Evolutionary conservation across 495 filamentous ascomycete species (phyloP), one percentile per base, ranked within the genome.

Genomic region (Talaromyces stipitatus): DNA sequence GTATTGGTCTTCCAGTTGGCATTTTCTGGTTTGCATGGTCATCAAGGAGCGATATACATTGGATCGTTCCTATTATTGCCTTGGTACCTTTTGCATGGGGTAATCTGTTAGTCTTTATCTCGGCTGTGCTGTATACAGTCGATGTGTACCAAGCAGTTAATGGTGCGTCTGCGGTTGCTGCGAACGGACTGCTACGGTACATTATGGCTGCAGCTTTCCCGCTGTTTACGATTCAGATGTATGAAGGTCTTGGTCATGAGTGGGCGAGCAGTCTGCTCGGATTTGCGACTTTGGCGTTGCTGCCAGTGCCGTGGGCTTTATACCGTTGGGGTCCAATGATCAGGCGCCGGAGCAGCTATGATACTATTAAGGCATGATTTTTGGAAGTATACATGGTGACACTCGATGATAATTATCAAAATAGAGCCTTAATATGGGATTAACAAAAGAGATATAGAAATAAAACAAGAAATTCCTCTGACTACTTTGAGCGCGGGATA

Each of bases 21-120:
- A 54, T 80, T 2, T 73, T 76, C 50, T 78, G 76, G 78, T 81
- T 78, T 62, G 75, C 66, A 0, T 80, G 72, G 73, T 78, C 77
- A 0, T 61, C 77, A 1, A 59, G 61, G 10, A 7, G 20, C 0
- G 51, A 57, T 11, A 61, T 74, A 29, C 56, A 68, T 63, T 72
- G 81, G 77, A 58, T 64, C 6, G 64, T 58, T 33, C 69, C 70
- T 66, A 46, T 81, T 68, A 60, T 80, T 66, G 76, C 83, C 3
- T 77, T 82, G 4, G 68, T 86, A 22, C 75, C 85, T 1, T 90
- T 90, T 64, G 84, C 82, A 0, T 88, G 80, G 78, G 85, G 84
- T 1, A 87, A 85, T 16, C 59, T 87, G 4, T 72, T 70, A 55
- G 67, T 87, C 4, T 87, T 85, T 51, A 72, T 78, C 11, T 55